These are phyloP conservation scores for Tylopilus cervinicoccineus DNA, from an alignment of 768 basidiomycete species.

Conservation along the genomic window DNA sequence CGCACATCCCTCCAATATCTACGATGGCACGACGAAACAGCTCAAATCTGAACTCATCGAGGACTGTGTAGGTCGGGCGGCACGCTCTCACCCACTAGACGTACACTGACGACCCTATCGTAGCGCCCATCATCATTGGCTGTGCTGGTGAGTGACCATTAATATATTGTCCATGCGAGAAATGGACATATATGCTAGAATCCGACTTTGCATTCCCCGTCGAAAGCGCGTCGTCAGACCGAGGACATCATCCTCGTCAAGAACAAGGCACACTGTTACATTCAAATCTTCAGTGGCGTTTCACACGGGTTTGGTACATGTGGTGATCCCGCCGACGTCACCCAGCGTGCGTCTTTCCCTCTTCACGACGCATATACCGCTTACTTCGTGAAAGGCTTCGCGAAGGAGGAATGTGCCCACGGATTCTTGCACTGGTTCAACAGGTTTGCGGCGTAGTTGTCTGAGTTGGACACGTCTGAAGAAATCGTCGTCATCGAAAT, in stretches of 20 bases:
- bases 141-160: constrained; percentile 44
- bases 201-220: constrained; percentile 51
- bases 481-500: background rate
- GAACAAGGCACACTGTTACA: constrained; percentile 48
- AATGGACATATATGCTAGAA: constrained; percentile 32
- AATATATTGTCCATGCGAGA: background rate
- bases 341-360: constrained; percentile 17
- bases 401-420: constrained; percentile 55
- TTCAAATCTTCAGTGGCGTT: constrained; percentile 52
- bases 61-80: constrained; percentile 42
- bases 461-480: background rate
- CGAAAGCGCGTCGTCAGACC: constrained; percentile 47
- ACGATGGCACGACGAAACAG: constrained; percentile 12
- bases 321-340: constrained; percentile 25
- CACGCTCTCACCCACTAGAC: background rate
- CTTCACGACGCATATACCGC: background rate
- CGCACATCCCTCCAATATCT: constrained; percentile 45
- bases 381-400: constrained; percentile 43
- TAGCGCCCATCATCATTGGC: constrained; percentile 52
- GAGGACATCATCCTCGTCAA: constrained; percentile 56
- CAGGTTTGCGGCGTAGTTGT: constrained; percentile 33
- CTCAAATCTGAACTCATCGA: constrained; percentile 46
- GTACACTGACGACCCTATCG: background rate
- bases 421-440: constrained; percentile 50
- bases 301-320: constrained; percentile 36